Percentiles rank a stretch among this genome's conserved stretches.
These are phyloP conservation scores for Nicotiana rustica DNA, from an alignment of 305 asterid species.

Conservation along the genomic window DNA sequence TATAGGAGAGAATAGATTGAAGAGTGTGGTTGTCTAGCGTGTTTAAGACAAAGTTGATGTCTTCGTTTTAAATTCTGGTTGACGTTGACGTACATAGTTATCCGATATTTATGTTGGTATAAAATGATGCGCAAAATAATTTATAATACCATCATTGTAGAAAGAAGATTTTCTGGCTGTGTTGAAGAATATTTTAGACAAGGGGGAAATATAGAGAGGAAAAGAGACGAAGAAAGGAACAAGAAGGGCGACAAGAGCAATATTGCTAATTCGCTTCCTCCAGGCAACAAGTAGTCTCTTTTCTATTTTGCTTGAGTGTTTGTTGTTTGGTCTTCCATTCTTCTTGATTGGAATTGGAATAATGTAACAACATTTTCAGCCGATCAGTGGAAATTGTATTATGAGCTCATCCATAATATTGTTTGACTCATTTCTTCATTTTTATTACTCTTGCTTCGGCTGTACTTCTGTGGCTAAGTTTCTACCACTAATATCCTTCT, in stretches of 20 bases:
- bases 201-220: background rate
- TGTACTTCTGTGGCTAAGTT: background rate
- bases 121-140: background rate
- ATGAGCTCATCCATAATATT: background rate
- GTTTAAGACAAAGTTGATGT: no score
- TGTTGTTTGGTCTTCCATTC: background rate
- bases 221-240: background rate
- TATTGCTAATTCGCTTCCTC: background rate
- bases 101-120: background rate
- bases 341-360: background rate
- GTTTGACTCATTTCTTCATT: background rate
- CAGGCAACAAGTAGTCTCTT: background rate
- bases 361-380: background rate
- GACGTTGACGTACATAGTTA: background rate
- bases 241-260: background rate
- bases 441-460: no score
- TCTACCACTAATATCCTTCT: background rate
- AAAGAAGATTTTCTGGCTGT: background rate
- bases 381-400: background rate
- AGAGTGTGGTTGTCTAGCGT: background rate
- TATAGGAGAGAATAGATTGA: background rate
- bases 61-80: background rate
- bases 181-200: background rate
- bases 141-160: background rate
- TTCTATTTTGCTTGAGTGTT: background rate